phyloP scores from a whole-genome alignment of 768 basidiomycete species.

The Lentinula sp. region DNA sequence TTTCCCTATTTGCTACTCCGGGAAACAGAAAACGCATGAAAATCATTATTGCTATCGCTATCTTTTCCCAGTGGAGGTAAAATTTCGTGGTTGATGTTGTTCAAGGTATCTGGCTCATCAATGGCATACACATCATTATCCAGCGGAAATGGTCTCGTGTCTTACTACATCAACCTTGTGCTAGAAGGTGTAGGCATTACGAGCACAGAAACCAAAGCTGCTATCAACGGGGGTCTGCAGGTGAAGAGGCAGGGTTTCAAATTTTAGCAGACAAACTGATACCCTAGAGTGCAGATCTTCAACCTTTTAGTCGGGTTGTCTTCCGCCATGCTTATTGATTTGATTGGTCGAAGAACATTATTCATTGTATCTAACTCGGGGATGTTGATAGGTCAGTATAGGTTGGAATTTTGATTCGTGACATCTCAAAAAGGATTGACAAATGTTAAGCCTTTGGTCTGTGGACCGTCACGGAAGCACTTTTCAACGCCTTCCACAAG shows the following conservation, averaged over 20 bases:
- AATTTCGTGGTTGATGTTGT: constrained; percentile 4
- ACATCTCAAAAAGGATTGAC: no score
- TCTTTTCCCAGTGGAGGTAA: constrained; percentile 75
- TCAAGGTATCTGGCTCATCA: not conserved
- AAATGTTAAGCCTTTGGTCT: constrained; percentile 37
- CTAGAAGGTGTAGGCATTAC: constrained; percentile 60
- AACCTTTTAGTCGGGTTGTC: constrained; percentile 55
- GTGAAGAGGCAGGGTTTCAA: constrained; percentile 18
- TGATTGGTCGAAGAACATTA: constrained; percentile 60
- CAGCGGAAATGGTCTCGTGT: constrained; percentile 65
- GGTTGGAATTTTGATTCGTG: no score
- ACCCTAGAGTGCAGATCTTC: constrained; percentile 35
- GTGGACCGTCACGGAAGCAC: constrained; percentile 49
- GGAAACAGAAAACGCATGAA: constrained; percentile 68
- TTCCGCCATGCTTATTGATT: constrained; percentile 62
- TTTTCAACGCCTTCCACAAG: constrained; percentile 34
- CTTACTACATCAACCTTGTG: constrained; percentile 69
- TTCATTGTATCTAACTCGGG: constrained; percentile 62
- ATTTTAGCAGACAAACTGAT: not conserved
- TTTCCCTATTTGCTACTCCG: constrained; percentile 48
- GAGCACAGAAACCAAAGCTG: constrained; percentile 43
- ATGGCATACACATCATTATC: not conserved
- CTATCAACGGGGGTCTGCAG: constrained; percentile 61
- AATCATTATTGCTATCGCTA: constrained; percentile 58
- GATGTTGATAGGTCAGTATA: constrained; percentile 41